These are phyloP conservation scores for Penicillium herquei DNA, from an alignment of 495 filamentous ascomycete genomes.

Conservation along the genomic window DNA sequence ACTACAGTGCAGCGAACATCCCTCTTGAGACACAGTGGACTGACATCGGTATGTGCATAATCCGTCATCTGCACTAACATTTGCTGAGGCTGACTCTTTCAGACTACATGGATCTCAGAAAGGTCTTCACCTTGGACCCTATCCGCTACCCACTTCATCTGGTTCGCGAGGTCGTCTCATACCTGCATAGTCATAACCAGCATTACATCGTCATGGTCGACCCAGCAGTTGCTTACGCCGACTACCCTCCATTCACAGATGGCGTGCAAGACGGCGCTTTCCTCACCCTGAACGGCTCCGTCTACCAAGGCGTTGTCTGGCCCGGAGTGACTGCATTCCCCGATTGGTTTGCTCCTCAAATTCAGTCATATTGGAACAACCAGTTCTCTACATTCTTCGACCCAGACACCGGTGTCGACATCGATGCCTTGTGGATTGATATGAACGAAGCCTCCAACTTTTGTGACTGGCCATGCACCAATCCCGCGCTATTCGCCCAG, in stretches of 20 bases:
- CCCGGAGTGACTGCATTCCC: slow-evolving; percentile 25
- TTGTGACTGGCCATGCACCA: slow-evolving; percentile 11
- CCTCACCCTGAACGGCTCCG: slow-evolving; percentile 17
- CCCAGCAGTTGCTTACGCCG: slow-evolving; percentile 16
- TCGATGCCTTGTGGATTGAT: slow-evolving; percentile 28
- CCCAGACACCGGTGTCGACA: slow-evolving; percentile 12
- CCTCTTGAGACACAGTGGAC: slow-evolving; percentile 64
- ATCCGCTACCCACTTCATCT: slow-evolving; percentile 13
- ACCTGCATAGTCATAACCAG: slow-evolving; percentile 19
- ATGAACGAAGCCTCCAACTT: slow-evolving; percentile 26
- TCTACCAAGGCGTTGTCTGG: slow-evolving; percentile 24
- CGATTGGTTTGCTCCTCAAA: slow-evolving; percentile 23
- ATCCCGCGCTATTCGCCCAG: slow-evolving; percentile 12
- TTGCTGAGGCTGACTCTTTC: neutral
- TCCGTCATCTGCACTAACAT: neutral
- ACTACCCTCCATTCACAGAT: slow-evolving; percentile 9
- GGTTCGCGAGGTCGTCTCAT: slow-evolving; percentile 15
- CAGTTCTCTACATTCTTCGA: slow-evolving; percentile 13
- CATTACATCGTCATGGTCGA: slow-evolving; percentile 27
- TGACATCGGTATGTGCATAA: slow-evolving; percentile 13
- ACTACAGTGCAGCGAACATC: slow-evolving; percentile 47
- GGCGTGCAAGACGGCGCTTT: slow-evolving; percentile 18
- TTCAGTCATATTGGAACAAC: slow-evolving; percentile 24
- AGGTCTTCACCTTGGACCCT: slow-evolving; percentile 24
- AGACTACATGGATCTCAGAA: slow-evolving; percentile 24